phyloP scores from a whole-genome alignment of 192 early-diverging fungal genomes.

The Glomus cerebriforme region DNA sequence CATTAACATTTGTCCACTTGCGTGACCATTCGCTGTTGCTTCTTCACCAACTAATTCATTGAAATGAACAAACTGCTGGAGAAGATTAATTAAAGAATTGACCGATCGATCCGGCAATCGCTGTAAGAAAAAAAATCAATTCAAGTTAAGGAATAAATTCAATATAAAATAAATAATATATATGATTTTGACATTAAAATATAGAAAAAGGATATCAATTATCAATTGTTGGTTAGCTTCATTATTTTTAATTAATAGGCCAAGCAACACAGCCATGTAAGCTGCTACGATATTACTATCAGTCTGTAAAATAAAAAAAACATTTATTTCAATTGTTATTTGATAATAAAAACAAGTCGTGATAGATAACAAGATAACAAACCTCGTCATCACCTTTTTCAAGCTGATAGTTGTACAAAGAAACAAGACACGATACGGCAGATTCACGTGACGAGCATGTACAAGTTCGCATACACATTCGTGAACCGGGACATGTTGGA shows the following conservation, averaged over 20 bases:
- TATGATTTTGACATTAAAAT: neutral
- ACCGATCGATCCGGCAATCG: constrained; percentile 22
- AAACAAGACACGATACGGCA: constrained; percentile 18
- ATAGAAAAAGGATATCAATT: constrained; percentile 24
- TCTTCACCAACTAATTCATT: constrained; percentile 27
- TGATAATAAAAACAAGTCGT: neutral
- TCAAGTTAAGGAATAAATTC: neutral
- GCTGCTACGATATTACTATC: constrained; percentile 22
- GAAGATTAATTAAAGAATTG: constrained; percentile 12
- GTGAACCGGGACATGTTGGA: constrained; percentile 12
- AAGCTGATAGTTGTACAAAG: constrained; percentile 25
- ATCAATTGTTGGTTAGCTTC: constrained; percentile 10
- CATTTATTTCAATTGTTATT: neutral
- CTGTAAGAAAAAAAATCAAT: constrained; percentile 5
- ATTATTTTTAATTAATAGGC: constrained; percentile 28
- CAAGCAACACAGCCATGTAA: constrained; percentile 24
- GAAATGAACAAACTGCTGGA: constrained; percentile 27
- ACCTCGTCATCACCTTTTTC: constrained; percentile 7
- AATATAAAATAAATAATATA: neutral
- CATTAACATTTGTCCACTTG: constrained; percentile 6
- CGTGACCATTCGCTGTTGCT: constrained; percentile 4
- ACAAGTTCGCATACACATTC: constrained; percentile 7
- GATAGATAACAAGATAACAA: no score
- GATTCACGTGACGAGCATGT: constrained; percentile 12
- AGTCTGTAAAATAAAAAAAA: constrained; percentile 5